Conservation (phyloP, 371 early-diverging fungal species). For the Rhizopus arrhizus region DNA sequence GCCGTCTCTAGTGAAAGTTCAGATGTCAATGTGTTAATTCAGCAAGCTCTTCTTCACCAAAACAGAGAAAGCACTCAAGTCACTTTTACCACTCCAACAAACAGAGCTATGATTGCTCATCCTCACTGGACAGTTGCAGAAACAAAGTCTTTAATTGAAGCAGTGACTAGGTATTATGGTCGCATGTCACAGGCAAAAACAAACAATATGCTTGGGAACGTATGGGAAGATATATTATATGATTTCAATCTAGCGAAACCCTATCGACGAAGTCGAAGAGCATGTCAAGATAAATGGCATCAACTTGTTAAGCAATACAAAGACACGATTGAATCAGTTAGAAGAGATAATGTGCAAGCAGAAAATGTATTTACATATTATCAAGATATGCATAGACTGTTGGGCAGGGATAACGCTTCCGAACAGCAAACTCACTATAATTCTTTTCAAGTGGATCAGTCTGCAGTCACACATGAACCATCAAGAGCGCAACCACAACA, state of each 20-base stretch:
- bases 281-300: slow-evolving; percentile 3
- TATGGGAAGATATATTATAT: slow-evolving; percentile 2
- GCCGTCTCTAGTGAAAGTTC: no score
- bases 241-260: neutral
- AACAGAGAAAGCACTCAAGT: neutral
- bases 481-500: neutral
- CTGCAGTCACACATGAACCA: neutral
- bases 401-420: neutral
- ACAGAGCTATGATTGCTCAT: neutral
- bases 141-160: neutral
- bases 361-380: neutral
- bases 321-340: neutral
- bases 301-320: neutral
- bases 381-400: neutral
- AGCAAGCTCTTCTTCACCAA: no score
- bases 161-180: neutral
- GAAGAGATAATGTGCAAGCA: neutral
- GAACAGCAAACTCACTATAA: no score
- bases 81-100: neutral
- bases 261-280: neutral
- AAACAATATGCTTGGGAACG: neutral
- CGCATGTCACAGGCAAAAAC: neutral
- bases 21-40: no score
- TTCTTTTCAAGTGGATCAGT: no score
- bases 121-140: neutral